Evolutionary conservation across 2,329 filamentous ascomycete species (phyloP).

Genomic region (Eutypella sp.): DNA sequence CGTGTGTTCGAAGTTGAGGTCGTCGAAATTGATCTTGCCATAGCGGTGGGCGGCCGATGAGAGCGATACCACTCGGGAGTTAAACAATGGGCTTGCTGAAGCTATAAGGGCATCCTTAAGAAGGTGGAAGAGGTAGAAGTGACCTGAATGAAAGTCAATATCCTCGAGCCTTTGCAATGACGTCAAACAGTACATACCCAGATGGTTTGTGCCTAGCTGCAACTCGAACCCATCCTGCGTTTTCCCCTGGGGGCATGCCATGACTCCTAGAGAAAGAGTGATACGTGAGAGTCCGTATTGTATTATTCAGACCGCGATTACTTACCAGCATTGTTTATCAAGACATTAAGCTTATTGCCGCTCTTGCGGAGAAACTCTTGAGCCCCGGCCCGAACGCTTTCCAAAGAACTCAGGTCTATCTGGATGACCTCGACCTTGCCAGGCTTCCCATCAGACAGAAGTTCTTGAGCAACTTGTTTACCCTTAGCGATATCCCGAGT

Average conservation of each 20-base stretch:
- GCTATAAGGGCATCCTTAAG: conserved; percentile 7
- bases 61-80: conserved; percentile 39
- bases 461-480: conserved; percentile 7
- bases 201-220: conserved; percentile 14
- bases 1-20: conserved; percentile 31
- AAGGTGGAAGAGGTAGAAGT: conserved; percentile 15
- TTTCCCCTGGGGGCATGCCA: conserved; percentile 6
- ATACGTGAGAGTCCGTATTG: not conserved
- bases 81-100: conserved; percentile 20
- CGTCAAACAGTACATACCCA: not conserved
- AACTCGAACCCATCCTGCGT: conserved; percentile 15
- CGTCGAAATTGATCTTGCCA: conserved; percentile 28
- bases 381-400: conserved; percentile 9
- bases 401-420: conserved; percentile 12
- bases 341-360: conserved; percentile 9
- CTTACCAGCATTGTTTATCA: conserved; percentile 14
- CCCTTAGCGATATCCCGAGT: conserved; percentile 11
- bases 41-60: conserved; percentile 36
- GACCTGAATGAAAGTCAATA: conserved; percentile 6
- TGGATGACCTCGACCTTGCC: conserved; percentile 11
- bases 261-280: conserved; percentile 4
- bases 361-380: conserved; percentile 8
- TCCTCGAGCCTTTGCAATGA: not conserved
- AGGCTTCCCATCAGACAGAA: conserved; percentile 5
- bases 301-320: not conserved